Evolutionary conservation across 2,329 filamentous ascomycete genomes (phyloP).

Genomic region (Claviceps fusiformis): DNA sequence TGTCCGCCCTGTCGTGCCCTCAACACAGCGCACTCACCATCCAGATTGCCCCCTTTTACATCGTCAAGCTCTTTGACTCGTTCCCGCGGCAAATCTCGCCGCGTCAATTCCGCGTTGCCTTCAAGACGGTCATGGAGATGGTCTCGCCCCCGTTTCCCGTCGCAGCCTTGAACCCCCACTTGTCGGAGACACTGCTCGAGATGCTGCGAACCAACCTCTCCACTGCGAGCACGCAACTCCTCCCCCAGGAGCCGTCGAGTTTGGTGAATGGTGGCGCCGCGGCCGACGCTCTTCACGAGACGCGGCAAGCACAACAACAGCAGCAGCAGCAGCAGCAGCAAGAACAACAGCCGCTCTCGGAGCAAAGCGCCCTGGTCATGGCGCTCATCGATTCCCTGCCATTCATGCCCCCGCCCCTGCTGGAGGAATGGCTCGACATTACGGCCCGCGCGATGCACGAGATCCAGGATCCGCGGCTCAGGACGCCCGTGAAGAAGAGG

Average conservation of each 20-base stretch:
- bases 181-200: conserved; percentile 72
- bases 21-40: conserved; percentile 60
- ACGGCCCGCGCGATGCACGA: conserved; percentile 53
- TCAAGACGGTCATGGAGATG: conserved; percentile 72
- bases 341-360: conserved; percentile 39
- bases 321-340: too few species aligned
- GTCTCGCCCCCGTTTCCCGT: conserved; percentile 68
- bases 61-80: conserved; percentile 64
- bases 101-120: conserved; percentile 77
- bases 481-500: conserved; percentile 51
- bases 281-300: conserved; percentile 14
- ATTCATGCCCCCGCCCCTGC: conserved; percentile 51
- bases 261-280: conserved; percentile 13
- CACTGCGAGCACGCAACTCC: conserved; percentile 31
- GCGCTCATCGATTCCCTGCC: conserved; percentile 70
- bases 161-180: conserved; percentile 55
- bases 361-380: conserved; percentile 64
- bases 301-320: conserved; percentile 1
- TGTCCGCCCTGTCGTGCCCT: conserved; percentile 69
- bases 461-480: conserved; percentile 48
- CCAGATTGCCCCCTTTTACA: conserved; percentile 66
- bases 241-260: conserved; percentile 25
- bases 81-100: conserved; percentile 69
- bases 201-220: conserved; percentile 52
- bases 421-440: conserved; percentile 71